phyloP scores from a whole-genome alignment of 495 filamentous ascomycete genomes.

The Aspergillus ellipticus region DNA sequence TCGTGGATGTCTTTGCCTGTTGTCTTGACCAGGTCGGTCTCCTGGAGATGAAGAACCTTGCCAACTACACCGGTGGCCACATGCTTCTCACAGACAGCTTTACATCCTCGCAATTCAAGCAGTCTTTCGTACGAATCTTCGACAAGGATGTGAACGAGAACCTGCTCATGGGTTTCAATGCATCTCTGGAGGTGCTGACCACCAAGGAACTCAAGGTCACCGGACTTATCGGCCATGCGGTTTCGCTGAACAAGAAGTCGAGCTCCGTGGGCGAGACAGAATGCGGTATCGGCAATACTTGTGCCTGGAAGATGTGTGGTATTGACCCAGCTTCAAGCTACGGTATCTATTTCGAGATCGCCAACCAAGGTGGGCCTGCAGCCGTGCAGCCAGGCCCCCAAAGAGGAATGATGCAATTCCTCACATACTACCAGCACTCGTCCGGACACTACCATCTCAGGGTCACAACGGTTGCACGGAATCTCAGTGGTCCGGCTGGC shows the following conservation, averaged over 20 bases:
- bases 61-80: conserved; percentile 94
- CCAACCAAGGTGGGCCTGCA: conserved; percentile 84
- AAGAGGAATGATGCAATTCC: conserved; percentile 96
- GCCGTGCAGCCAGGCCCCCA: conserved; percentile 83
- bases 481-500: conserved; percentile 88
- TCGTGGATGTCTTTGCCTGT: conserved; percentile 96
- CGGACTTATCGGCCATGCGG: conserved; percentile 93
- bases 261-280: conserved; percentile 96
- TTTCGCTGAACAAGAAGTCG: conserved; percentile 97
- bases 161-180: conserved; percentile 97
- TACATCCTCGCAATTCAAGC: conserved; percentile 99
- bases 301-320: conserved; percentile 99
- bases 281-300: conserved; percentile 97
- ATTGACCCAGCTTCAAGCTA: conserved; percentile 93
- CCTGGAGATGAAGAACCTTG: conserved; percentile 96
- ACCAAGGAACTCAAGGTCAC: conserved; percentile 99
- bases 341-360: conserved; percentile 96
- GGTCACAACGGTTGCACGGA: conserved; percentile 89
- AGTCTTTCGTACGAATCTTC: conserved; percentile 95
- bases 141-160: conserved; percentile 95
- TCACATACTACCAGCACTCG: conserved; percentile 98
- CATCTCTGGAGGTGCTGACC: conserved; percentile 91
- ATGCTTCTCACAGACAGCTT: conserved; percentile 99
- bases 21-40: conserved; percentile 98
- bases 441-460: conserved; percentile 94